These are phyloP conservation scores for Jamesozyma hellenica DNA, from an alignment of 805 yeast species.

Conservation along the genomic window DNA sequence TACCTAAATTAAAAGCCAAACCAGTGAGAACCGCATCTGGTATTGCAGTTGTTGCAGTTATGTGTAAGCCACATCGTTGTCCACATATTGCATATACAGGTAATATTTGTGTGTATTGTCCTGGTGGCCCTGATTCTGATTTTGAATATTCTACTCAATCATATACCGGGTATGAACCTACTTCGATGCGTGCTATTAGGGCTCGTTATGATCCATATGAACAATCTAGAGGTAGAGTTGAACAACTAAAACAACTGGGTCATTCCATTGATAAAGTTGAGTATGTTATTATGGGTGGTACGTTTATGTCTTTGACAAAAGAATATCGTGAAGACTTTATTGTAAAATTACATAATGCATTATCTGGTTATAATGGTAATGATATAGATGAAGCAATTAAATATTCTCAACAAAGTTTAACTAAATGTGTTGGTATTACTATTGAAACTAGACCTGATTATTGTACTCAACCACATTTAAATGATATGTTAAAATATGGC, in stretches of 20 bases:
- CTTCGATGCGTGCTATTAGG: slow-evolving; percentile 97
- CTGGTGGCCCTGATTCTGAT: slow-evolving; percentile 98
- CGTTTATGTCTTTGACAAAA: slow-evolving; percentile 88
- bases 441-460: slow-evolving; percentile 98
- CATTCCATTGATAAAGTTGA: slow-evolving; percentile 96
- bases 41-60: slow-evolving; percentile 97
- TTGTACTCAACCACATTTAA: slow-evolving; percentile 89
- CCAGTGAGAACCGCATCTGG: slow-evolving; percentile 98
- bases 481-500: slow-evolving; percentile 93
- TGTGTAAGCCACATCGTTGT: slow-evolving; percentile 98
- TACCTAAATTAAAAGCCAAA: slow-evolving; percentile 94
- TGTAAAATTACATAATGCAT: slow-evolving; percentile 83
- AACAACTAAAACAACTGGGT: slow-evolving; percentile 88
- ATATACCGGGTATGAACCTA: slow-evolving; percentile 96
- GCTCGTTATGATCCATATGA: slow-evolving; percentile 98
- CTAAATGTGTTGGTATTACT: slow-evolving; percentile 97
- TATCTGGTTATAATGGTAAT: slow-evolving; percentile 82
- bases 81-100: slow-evolving; percentile 99
- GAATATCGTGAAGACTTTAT: slow-evolving; percentile 87
- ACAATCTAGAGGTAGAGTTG: slow-evolving; percentile 95
- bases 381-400: slow-evolving; percentile 83
- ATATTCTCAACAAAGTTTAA: slow-evolving; percentile 86
- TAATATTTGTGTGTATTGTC: slow-evolving; percentile 95
- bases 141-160: slow-evolving; percentile 97
- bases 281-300: slow-evolving; percentile 97